Base-by-base conservation (phyloP, 2,329 filamentous ascomycete species). In the Xylariomycetidae sp. region DNA sequence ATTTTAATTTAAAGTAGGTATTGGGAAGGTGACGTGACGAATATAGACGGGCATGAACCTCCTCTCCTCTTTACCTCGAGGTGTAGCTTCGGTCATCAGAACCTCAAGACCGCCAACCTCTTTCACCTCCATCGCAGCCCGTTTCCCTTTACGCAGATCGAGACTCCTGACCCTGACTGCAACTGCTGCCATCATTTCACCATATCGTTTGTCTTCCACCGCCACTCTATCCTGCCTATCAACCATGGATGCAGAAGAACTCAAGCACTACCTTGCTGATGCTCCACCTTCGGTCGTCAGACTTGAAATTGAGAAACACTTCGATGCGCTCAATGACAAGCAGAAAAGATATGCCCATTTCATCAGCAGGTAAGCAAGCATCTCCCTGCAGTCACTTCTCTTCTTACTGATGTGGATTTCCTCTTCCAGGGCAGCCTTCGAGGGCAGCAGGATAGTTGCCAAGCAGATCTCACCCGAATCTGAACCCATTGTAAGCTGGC, bases 321-420 rank as follows among this genome's bases (percentile, higher is more conserved):
- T 97, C 52, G 84, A 90, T 35, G 78, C 80, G 22, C 63, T 92
- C 41, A 73, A 66, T 33, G 77, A 85, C 51, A 70, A 84, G 57
- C 79, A 94, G 67, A 88, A 90, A 68, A 81, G 85, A 56, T 96
- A 96, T 70, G 85, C 89, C 44, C 89, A 96, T 64, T 88, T 82
- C 56, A 86, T 94, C 57, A 87, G 82, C 74, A 78, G 75, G 83
- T 86, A 70, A 18, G n/a, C n/a, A n/a, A n/a, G n/a, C n/a, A n/a
- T n/a, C n/a, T n/a, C n/a, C n/a, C n/a, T n/a, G n/a, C n/a, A n/a
- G n/a, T n/a, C n/a, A n/a, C n/a, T n/a, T n/a, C n/a, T n/a, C n/a
- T n/a, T n/a, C n/a, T n/a, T n/a, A n/a, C n/a, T n/a, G n/a, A n/a
- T n/a, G n/a, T n/a, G n/a, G n/a, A n/a, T n/a, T n/a, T n/a, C n/a